A percentile compares a stretch with the other conserved stretches of the same genome.
These are phyloP conservation scores for Sporothrix pseudoabietina DNA, from an alignment of 2,329 filamentous ascomycete species.

Conservation along the genomic window DNA sequence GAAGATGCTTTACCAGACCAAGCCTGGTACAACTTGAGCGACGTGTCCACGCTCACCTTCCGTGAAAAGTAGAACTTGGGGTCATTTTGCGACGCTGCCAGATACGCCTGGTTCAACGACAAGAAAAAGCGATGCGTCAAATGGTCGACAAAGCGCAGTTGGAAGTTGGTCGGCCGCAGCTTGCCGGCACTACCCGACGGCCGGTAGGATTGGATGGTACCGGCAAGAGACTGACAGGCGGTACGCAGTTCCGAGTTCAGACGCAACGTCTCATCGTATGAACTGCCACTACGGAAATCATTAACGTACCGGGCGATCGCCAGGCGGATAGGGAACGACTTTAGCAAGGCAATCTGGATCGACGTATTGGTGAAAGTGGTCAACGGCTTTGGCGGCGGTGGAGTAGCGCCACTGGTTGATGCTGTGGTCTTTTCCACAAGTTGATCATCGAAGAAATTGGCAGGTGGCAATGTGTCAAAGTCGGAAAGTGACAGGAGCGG, in stretches of 20 bases:
- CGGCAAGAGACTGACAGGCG: conserved; percentile 43
- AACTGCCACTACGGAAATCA: conserved; percentile 47
- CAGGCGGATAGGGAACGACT: conserved; percentile 49
- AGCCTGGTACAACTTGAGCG: conserved; percentile 40
- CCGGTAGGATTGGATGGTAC: conserved; percentile 40
- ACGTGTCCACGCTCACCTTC: conserved; percentile 51
- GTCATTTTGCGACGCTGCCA: conserved; percentile 48
- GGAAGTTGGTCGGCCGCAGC: conserved; percentile 43
- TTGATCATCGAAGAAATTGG: conserved; percentile 55
- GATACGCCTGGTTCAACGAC: conserved; percentile 56
- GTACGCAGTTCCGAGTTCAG: conserved; percentile 51
- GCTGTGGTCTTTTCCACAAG: conserved; percentile 40
- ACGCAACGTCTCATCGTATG: conserved; percentile 52
- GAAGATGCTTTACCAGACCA: conserved; percentile 31
- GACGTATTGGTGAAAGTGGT: conserved; percentile 51
- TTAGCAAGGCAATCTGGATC: conserved; percentile 50
- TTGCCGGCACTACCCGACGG: conserved; percentile 24
- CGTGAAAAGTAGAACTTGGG: conserved; percentile 57
- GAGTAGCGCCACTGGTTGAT: conserved; percentile 1
- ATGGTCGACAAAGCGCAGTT: conserved; percentile 48
- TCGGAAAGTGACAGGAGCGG: conserved; percentile 49
- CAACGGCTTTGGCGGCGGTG: conserved; percentile 41
- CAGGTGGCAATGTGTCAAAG: conserved; percentile 53
- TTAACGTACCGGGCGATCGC: conserved; percentile 51
- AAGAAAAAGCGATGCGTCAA: conserved; percentile 53